Evolutionary conservation across 192 early-diverging fungal genomes (phyloP), one percentile per base, ranked within the genome.

Genomic region (Phycomyces blakesleeanus): DNA sequence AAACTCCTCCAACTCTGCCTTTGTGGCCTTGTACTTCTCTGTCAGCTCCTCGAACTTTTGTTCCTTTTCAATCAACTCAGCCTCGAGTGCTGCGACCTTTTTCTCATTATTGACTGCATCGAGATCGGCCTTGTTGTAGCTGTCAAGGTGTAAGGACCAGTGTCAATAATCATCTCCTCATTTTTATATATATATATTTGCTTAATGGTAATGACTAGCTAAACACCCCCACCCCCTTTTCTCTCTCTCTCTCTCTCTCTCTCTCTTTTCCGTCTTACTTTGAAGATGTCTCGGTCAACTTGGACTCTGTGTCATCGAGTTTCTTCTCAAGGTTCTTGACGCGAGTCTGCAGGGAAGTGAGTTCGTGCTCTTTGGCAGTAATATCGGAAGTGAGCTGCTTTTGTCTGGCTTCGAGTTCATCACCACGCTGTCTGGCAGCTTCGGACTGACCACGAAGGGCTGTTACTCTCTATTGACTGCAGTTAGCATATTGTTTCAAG

Each of bases 71-170:
- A 74, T 73, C 66, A 81, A 75, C 61, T 98, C 91, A 61, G 77
- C 75, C 67, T 96, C 93, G 68, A 93, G 74, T 70, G 87, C 81
- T 47, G 81, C 80, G 25, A 91, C 85, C 78, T 85, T 89, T 65
- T 93, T 89, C 77, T 98, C 92, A 69, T 87, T 83, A 61, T 85
- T 81, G 74, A 95, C 95, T 67, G 90, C 83, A 65, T 83, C 81
- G 52, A 94, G 77, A 72, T 95, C 92, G 61, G 90, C 83, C 49
- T 82, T 61, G 39, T 70, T 71, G 52, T 62, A 76, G 2, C 73
- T 75, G 18, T 24, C 21, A 64, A 34, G n/a, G 42, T 61, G 25
- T 25, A 66, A 47, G 55, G 73, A 59, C 69, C n/a, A 69, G 64
- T 9, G 68, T 68, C 51, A 65, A 69, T n/a, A 26, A 55, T 69